These are phyloP conservation scores for Inga oerstediana DNA, from an alignment of 306 rosid genomes.

Conservation along the genomic window DNA sequence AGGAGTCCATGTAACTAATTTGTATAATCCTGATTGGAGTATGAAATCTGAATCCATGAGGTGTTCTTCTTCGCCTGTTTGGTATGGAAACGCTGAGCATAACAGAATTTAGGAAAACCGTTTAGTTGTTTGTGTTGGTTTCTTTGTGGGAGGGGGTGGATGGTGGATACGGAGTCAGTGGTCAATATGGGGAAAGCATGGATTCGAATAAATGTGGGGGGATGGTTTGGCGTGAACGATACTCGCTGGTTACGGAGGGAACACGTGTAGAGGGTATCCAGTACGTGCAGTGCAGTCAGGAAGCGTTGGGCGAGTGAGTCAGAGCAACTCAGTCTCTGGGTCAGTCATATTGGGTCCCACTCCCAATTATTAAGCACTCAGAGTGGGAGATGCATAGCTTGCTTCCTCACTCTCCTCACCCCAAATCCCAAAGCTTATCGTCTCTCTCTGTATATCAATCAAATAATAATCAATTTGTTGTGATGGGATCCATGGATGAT, in stretches of 20 bases:
- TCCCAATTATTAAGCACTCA: slow-evolving; percentile 39
- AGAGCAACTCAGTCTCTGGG: slow-evolving; percentile 1
- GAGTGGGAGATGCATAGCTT: slow-evolving; percentile 12
- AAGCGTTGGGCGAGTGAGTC: slow-evolving; percentile 25
- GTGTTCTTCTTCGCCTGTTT: background rate
- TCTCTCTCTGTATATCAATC: background rate
- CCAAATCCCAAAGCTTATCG: slow-evolving; percentile 6
- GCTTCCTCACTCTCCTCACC: background rate
- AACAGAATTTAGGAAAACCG: background rate
- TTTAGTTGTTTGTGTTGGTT: background rate
- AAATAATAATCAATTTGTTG: background rate
- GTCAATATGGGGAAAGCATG: background rate
- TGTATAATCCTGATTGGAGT: slow-evolving; percentile 36
- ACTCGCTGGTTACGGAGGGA: slow-evolving; percentile 13
- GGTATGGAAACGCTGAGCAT: background rate
- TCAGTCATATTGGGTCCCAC: slow-evolving; percentile 32
- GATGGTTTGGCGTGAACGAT: slow-evolving; percentile 1
- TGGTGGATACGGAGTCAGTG: background rate
- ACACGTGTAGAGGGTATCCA: slow-evolving; percentile 55
- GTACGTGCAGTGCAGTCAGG: background rate
- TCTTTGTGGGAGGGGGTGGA: background rate
- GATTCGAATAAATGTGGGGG: slow-evolving; percentile 12
- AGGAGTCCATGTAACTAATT: background rate
- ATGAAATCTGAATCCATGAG: slow-evolving; percentile 11
- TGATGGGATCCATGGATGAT: background rate